Percentiles rank a stretch among this genome's conserved stretches.
Evolutionary conservation across 208 protist species (phyloP).

Genomic region (Leishmania tarentolae): DNA sequence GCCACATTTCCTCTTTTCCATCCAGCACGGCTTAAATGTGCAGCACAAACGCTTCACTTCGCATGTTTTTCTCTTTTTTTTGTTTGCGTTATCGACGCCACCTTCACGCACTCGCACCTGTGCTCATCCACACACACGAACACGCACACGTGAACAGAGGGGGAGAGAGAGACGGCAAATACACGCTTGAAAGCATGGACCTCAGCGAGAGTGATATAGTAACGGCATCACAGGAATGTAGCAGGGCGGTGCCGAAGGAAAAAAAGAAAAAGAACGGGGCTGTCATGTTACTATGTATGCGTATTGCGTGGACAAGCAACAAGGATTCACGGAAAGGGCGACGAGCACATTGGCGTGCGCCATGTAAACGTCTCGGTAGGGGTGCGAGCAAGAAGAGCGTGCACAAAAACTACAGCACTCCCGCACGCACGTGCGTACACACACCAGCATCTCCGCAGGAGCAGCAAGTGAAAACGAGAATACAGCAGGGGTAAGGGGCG

Average conservation of each 20-base stretch:
- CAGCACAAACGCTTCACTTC: neutral
- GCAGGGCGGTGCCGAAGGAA: too few relatives aligned
- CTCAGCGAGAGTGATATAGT: neutral
- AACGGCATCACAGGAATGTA: neutral
- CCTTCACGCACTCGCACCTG: neutral
- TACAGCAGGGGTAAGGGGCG: too few relatives aligned
- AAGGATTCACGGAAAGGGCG: neutral
- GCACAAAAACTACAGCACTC: too few relatives aligned
- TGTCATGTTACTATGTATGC: neutral
- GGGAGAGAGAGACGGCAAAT: neutral
- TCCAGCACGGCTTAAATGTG: neutral
- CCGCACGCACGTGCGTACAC: neutral
- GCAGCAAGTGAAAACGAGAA: neutral
- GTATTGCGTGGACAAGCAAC: neutral
- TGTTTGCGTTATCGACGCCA: too few relatives aligned
- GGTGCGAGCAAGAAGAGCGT: neutral
- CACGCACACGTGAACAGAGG: too few relatives aligned
- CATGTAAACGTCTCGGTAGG: neutral
- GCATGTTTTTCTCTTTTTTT: neutral
- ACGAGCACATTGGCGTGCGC: neutral
- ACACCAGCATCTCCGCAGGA: neutral
- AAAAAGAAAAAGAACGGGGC: neutral
- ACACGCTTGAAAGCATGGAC: neutral
- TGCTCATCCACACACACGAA: neutral
- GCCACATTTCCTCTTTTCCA: neutral